Conservation (phyloP, 2,329 filamentous ascomycete genomes). For the Bimuria novae-zelandiae region DNA sequence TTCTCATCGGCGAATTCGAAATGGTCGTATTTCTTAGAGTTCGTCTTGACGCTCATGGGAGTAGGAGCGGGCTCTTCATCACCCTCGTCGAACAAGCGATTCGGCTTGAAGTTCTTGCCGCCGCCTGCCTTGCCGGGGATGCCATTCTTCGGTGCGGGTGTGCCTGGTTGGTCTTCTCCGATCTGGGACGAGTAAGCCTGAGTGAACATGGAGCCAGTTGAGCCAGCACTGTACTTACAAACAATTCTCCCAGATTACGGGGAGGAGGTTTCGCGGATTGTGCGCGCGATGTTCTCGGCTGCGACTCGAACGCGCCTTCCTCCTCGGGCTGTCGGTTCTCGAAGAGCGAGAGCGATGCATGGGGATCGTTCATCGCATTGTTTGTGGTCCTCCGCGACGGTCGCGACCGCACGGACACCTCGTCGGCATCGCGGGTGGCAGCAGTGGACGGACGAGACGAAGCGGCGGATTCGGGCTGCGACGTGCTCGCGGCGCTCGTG, state of each 20-base stretch:
- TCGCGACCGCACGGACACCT: slow-evolving; percentile 35
- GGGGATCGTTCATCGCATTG: slow-evolving; percentile 50
- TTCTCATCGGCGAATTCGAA: slow-evolving; percentile 81
- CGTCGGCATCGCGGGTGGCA: slow-evolving; percentile 33
- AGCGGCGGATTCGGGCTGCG: slow-evolving; percentile 32
- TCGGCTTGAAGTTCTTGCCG: slow-evolving; percentile 56
- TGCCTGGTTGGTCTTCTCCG: slow-evolving; percentile 52
- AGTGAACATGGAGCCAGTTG: not conserved
- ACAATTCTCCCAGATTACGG: slow-evolving; percentile 72
- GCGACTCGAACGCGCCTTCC: slow-evolving; percentile 52
- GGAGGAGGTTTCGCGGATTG: slow-evolving; percentile 72
- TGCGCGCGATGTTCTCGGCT: slow-evolving; percentile 62
- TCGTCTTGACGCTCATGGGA: slow-evolving; percentile 59
- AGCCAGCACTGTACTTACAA: slow-evolving; percentile 44
- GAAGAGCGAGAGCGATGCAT: slow-evolving; percentile 77
- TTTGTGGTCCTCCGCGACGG: slow-evolving; percentile 44
- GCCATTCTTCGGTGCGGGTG: slow-evolving; percentile 41
- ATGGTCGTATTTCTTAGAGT: slow-evolving; percentile 82
- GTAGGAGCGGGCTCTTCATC: slow-evolving; percentile 34
- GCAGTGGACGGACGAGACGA: slow-evolving; percentile 42
- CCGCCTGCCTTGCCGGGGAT: slow-evolving; percentile 55
- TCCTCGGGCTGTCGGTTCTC: slow-evolving; percentile 68
- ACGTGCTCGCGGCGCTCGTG: slow-evolving; percentile 56
- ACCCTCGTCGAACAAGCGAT: slow-evolving; percentile 62
- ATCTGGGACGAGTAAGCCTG: too few relatives aligned